These are phyloP conservation scores for Gracilaria domingensis DNA, from an alignment of 23 red algal genomes.

Conservation along the genomic window DNA sequence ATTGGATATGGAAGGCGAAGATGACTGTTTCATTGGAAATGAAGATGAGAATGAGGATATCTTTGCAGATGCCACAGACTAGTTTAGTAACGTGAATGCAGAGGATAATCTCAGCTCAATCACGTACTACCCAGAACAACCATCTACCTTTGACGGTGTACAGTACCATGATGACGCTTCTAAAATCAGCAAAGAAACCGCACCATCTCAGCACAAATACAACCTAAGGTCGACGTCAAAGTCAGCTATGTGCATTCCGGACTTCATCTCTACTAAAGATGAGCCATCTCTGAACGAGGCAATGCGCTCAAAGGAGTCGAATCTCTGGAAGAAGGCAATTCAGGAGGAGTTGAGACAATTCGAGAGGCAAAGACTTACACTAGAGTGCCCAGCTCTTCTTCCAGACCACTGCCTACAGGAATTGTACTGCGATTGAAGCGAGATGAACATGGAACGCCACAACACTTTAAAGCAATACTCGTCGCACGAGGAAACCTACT, in stretches of 20 bases:
- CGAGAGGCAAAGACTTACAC: conserved; percentile 1
- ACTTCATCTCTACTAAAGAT: background rate
- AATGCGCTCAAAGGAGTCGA: background rate
- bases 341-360: conserved; percentile 32
- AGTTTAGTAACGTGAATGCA: no score
- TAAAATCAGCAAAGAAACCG: background rate
- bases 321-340: conserved; percentile 38
- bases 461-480: conserved; percentile 30
- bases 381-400: background rate
- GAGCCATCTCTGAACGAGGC: conserved; percentile 13
- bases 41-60: background rate
- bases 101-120: background rate
- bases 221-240: background rate
- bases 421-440: conserved; percentile 57
- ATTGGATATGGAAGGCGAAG: background rate
- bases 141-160: conserved; percentile 14
- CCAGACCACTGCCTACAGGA: background rate
- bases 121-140: conserved; percentile 17
- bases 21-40: no score
- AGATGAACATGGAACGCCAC: conserved; percentile 17
- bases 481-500: conserved; percentile 53
- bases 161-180: background rate
- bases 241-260: background rate
- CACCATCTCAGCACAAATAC: background rate
- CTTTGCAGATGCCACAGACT: background rate